Conservation (phyloP, 495 filamentous ascomycete species). For the Jackrogersella minutella region DNA sequence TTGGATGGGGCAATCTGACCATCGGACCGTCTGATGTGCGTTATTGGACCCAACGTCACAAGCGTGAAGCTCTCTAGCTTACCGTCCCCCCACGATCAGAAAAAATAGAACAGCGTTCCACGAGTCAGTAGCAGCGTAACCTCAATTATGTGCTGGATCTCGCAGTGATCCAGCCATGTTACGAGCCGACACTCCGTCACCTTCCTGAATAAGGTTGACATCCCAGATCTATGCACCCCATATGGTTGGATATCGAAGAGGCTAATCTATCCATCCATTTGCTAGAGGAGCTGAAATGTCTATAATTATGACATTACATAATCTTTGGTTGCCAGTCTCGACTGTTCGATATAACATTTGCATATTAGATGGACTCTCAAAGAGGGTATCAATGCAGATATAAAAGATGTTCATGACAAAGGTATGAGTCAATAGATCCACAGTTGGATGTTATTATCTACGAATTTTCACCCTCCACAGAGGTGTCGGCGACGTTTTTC, state of each 20-base stretch:
- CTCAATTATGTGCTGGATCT: constrained; percentile 18
- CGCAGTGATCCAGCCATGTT: constrained; percentile 1
- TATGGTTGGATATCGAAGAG: not conserved
- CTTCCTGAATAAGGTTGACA: constrained; percentile 34
- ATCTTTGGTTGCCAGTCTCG: not conserved
- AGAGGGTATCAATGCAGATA: not conserved
- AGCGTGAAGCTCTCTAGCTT: constrained; percentile 13
- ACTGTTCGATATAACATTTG: not conserved
- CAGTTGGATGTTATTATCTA: not conserved
- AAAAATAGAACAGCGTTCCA: constrained; percentile 37
- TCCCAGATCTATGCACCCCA: not conserved
- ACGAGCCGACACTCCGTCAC: constrained; percentile 26
- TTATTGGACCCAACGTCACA: constrained; percentile 10
- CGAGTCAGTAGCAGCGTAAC: constrained; percentile 20
- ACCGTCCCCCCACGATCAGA: constrained; percentile 13
- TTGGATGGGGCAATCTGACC: constrained; percentile 3
- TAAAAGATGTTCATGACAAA: not conserved
- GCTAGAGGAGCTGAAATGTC: not conserved
- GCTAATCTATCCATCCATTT: not conserved
- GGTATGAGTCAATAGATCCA: not conserved
- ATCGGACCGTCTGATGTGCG: constrained; percentile 14
- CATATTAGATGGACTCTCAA: too few relatives aligned
- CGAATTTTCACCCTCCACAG: not conserved
- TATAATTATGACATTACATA: not conserved
- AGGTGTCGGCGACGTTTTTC: not conserved